Evolutionary conservation across 108 stramenopile species (phyloP).

Genomic region (Cyclostephanos tholiformis): DNA sequence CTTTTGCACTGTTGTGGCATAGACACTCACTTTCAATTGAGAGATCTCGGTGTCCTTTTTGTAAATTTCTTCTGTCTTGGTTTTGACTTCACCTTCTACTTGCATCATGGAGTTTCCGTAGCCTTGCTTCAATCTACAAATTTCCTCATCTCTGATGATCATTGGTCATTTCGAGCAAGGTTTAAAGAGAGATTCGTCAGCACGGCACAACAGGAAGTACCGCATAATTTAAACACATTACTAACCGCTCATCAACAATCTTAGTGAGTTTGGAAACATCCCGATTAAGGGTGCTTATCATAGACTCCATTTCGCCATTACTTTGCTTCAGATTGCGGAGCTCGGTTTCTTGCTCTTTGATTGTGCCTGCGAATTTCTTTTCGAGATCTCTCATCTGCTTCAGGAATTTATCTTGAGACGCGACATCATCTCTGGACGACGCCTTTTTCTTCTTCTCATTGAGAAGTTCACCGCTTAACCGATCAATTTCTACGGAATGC

Average conservation of each 20-base stretch:
- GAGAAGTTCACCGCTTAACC: conserved; percentile 26
- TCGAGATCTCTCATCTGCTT: conserved; percentile 51
- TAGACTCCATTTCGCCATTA: conserved; percentile 52
- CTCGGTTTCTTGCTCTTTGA: conserved; percentile 49
- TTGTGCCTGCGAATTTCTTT: conserved; percentile 29
- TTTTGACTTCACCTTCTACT: conserved; percentile 45
- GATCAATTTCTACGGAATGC: conserved; percentile 50
- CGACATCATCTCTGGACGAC: conserved; percentile 39
- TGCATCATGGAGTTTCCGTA: conserved; percentile 47
- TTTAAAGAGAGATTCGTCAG: background rate
- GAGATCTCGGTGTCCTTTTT: conserved; percentile 42
- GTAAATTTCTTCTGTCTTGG: conserved; percentile 34
- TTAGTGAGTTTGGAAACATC: conserved; percentile 64
- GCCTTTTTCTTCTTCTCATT: conserved; percentile 45
- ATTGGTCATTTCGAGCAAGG: background rate
- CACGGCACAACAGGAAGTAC: background rate
- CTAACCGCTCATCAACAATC: conserved; percentile 59
- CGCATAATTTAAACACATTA: background rate
- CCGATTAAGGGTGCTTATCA: conserved; percentile 60
- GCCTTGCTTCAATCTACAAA: conserved; percentile 39
- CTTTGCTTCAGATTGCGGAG: conserved; percentile 38
- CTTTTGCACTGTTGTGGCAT: background rate
- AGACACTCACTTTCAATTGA: conserved; percentile 52
- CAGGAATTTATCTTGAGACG: conserved; percentile 53
- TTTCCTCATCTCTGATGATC: conserved; percentile 43